Evolutionary conservation across 164 flowering plant species (phyloP).

Genomic region (Brasenia schreberi): DNA sequence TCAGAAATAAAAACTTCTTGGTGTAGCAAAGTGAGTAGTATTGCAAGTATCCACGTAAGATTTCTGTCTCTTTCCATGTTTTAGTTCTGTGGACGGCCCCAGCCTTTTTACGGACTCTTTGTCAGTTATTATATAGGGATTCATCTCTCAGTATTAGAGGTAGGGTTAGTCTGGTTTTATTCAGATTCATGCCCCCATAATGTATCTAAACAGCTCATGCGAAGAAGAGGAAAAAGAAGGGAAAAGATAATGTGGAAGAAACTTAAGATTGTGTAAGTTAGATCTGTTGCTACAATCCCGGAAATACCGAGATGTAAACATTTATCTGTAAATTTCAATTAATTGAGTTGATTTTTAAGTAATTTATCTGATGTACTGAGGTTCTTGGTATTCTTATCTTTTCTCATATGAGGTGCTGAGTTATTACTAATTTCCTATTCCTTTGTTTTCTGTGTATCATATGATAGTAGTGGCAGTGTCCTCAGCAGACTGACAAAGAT

Average conservation of each 20-base stretch:
- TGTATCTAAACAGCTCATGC: neutral
- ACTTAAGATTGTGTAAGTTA: neutral
- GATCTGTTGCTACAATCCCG: neutral
- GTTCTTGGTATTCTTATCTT: neutral
- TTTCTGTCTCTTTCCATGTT: neutral
- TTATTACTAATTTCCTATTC: neutral
- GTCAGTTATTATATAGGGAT: constrained; percentile 1
- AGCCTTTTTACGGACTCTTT: neutral
- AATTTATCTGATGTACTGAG: neutral
- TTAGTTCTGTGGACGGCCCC: neutral
- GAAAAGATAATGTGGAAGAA: neutral
- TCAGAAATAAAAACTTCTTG: neutral
- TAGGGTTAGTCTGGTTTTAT: neutral
- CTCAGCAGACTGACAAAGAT: neutral
- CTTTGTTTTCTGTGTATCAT: neutral
- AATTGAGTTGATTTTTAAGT: neutral
- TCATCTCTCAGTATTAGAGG: constrained; percentile 1
- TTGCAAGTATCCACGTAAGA: neutral
- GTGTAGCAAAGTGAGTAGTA: neutral
- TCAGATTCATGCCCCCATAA: neutral
- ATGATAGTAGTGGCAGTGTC: neutral
- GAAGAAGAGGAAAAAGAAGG: neutral
- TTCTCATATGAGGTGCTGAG: neutral
- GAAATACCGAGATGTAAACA: neutral
- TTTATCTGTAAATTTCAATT: neutral